These are phyloP conservation scores for Apophysomyces sp. DNA, from an alignment of 371 early-diverging fungal genomes.

Conservation along the genomic window DNA sequence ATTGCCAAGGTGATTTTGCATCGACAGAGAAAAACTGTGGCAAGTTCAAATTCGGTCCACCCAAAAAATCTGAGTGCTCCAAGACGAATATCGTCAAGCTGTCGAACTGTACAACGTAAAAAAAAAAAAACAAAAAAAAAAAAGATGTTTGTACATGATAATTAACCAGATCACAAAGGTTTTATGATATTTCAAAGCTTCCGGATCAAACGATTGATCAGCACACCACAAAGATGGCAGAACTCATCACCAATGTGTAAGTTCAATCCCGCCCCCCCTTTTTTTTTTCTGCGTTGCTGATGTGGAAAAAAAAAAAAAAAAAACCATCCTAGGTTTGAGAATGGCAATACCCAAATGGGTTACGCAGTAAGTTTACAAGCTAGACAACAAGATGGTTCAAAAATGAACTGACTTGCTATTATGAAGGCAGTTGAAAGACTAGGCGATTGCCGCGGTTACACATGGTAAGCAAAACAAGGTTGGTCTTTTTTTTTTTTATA, in stretches of 20 bases:
- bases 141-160: neutral
- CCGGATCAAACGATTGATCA: conserved; percentile 33
- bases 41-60: conserved; percentile 12
- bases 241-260: conserved; percentile 50
- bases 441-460: conserved; percentile 49
- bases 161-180: conserved; percentile 11
- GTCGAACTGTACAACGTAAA: conserved; percentile 43
- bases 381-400: neutral
- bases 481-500: no score
- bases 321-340: conserved; percentile 50
- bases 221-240: conserved; percentile 38
- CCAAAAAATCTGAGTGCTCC: neutral
- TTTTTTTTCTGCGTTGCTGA: neutral
- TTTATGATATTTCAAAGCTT: conserved; percentile 35
- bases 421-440: conserved; percentile 34
- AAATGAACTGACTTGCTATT: neutral
- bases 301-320: neutral
- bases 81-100: conserved; percentile 19
- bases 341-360: conserved; percentile 45
- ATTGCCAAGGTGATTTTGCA: conserved; percentile 17
- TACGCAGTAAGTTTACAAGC: conserved; percentile 32
- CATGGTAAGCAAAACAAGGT: conserved; percentile 28
- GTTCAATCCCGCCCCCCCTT: neutral
- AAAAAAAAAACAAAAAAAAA: neutral
- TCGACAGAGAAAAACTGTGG: conserved; percentile 2